Evolutionary conservation across 768 basidiomycete genomes (phyloP).

Genomic region (Hericium rajendrae): DNA sequence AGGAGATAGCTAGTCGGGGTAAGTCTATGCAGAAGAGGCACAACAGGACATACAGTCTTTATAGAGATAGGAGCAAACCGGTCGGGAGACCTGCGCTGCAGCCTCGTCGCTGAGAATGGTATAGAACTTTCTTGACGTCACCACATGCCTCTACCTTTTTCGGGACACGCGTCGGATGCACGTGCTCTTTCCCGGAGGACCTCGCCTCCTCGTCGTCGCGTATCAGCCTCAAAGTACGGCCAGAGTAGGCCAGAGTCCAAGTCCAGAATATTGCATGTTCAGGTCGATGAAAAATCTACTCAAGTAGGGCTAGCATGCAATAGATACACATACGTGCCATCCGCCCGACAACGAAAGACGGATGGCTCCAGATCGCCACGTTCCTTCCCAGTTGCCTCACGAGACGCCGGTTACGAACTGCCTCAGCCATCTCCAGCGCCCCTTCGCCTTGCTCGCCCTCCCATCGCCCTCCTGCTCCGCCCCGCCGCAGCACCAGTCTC

Average conservation of each 20-base stretch:
- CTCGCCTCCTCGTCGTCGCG: too few species aligned
- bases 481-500: not conserved
- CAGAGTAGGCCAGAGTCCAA: too few species aligned
- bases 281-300: too few species aligned
- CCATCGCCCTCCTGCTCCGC: not conserved
- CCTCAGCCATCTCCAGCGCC: conserved; percentile 1
- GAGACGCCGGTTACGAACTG: not conserved
- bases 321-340: too few species aligned
- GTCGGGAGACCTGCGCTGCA: not conserved
- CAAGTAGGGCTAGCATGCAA: too few species aligned
- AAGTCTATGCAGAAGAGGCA: not conserved
- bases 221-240: too few species aligned
- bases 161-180: too few species aligned
- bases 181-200: too few species aligned
- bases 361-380: not conserved
- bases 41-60: not conserved
- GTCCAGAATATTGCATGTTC: too few species aligned
- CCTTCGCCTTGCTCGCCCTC: not conserved
- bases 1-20: not conserved
- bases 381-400: not conserved
- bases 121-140: not conserved
- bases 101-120: not conserved
- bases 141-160: not conserved
- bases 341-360: too few species aligned
- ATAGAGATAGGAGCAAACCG: not conserved